phyloP scores from a whole-genome alignment of 306 rosid species.

The Carpinus fangiana region DNA sequence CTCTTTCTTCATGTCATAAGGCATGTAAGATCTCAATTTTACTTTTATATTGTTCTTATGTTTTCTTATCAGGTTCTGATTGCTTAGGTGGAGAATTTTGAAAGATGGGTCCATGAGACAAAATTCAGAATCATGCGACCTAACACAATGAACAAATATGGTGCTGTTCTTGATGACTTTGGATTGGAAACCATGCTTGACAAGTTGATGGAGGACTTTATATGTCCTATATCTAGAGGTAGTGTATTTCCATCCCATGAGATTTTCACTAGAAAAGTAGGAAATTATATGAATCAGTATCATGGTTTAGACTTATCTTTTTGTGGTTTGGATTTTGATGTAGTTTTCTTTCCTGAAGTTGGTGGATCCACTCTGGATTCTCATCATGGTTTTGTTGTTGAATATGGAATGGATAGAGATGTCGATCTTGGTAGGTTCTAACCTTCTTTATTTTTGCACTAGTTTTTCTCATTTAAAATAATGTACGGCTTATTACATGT shows the following conservation, averaged over 20 bases:
- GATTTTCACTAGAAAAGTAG: slow-evolving; percentile 17
- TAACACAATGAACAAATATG: slow-evolving; percentile 84
- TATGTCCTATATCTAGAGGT: slow-evolving; percentile 80
- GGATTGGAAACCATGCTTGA: slow-evolving; percentile 85
- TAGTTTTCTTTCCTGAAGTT: slow-evolving; percentile 80
- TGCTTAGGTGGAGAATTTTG: slow-evolving; percentile 89
- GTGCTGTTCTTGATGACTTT: slow-evolving; percentile 96
- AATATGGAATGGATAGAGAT: slow-evolving; percentile 85
- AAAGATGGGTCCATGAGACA: slow-evolving; percentile 79
- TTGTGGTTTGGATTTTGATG: slow-evolving; percentile 34
- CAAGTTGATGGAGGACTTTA: slow-evolving; percentile 70
- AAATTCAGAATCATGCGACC: slow-evolving; percentile 89
- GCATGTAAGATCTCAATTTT: slow-evolving; percentile 8
- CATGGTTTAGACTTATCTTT: slow-evolving; percentile 25
- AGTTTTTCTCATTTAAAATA: slow-evolving; percentile 4
- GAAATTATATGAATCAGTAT: slow-evolving; percentile 15
- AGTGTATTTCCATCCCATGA: slow-evolving; percentile 9
- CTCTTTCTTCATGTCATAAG: slow-evolving; percentile 32
- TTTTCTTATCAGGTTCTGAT: slow-evolving; percentile 63
- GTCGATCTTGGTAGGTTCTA: slow-evolving; percentile 77
- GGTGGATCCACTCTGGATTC: slow-evolving; percentile 94
- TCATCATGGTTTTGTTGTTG: slow-evolving; percentile 97
- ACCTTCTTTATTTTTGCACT: not conserved
- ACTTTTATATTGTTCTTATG: slow-evolving; percentile 32
- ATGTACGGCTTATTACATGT: not conserved